Conservation (phyloP, 2,329 filamentous ascomycete species). For the Aspergillus sp. region DNA sequence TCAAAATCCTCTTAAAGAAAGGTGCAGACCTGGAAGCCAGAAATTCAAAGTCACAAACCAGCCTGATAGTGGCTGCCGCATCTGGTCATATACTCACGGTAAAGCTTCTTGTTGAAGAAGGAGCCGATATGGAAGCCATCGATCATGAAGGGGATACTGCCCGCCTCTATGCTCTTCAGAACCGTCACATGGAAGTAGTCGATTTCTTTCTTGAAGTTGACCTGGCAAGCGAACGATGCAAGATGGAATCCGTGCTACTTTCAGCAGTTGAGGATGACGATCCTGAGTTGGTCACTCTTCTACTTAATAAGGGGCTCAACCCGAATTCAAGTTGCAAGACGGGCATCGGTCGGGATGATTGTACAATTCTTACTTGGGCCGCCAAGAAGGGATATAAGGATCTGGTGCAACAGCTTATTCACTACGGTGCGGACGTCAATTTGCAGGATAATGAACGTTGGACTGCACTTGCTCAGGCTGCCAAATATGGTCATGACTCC, state of each 20-base stretch:
- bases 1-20: too few species aligned
- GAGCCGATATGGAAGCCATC: neutral
- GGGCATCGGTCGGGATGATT: neutral
- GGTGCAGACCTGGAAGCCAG: too few species aligned
- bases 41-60: too few species aligned
- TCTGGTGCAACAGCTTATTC: neutral
- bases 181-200: neutral
- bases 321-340: neutral
- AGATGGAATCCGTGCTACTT: neutral
- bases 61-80: neutral
- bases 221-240: neutral
- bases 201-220: neutral
- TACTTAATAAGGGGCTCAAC: neutral
- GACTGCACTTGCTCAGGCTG: constrained; percentile 3
- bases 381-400: neutral
- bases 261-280: neutral
- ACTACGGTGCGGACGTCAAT: neutral
- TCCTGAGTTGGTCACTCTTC: neutral
- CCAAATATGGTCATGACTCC: neutral
- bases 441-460: neutral
- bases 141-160: neutral
- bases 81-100: neutral
- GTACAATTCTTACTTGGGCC: constrained; percentile 13
- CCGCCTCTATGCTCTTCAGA: neutral
- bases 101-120: neutral